Conservation (phyloP, 257 asterid genomes). For the Solanum gandarillasii region DNA sequence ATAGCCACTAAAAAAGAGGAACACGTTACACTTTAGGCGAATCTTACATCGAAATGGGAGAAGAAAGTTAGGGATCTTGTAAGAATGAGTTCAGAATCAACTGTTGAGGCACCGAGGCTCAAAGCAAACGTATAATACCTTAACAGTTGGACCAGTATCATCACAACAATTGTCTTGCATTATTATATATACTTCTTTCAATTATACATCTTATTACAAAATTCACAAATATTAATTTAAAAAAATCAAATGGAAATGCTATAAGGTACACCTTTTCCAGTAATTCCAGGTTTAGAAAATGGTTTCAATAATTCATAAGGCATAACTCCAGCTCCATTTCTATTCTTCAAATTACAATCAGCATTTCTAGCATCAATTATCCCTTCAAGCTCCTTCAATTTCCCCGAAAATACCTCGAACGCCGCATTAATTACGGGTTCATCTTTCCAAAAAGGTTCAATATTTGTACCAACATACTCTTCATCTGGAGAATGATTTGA, state of each 20-base stretch:
- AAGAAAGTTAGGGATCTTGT: not conserved
- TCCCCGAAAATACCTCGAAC: slow-evolving; percentile 32
- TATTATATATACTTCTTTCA: not conserved
- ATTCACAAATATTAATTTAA: not conserved
- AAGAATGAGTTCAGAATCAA: not conserved
- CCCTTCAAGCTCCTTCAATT: slow-evolving; percentile 52
- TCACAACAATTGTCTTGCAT: not conserved
- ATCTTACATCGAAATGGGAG: not conserved
- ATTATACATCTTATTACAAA: not conserved
- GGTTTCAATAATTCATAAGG: slow-evolving; percentile 73
- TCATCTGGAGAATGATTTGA: slow-evolving; percentile 80
- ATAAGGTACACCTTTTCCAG: slow-evolving; percentile 66
- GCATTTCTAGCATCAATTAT: slow-evolving; percentile 49
- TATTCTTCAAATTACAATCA: slow-evolving; percentile 21
- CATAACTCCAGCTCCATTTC: slow-evolving; percentile 71
- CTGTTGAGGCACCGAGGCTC: not conserved
- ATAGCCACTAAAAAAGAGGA: not conserved
- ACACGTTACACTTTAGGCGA: not conserved
- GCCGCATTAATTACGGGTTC: slow-evolving; percentile 32
- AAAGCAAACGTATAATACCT: not conserved
- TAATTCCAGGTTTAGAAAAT: slow-evolving; percentile 54
- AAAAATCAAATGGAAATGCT: slow-evolving; percentile 59
- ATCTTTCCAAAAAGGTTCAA: slow-evolving; percentile 34
- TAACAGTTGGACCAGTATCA: too few species aligned
- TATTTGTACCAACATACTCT: slow-evolving; percentile 43